These are phyloP conservation scores for Nakazawaea populi DNA, from an alignment of 805 yeast species.

Conservation along the genomic window DNA sequence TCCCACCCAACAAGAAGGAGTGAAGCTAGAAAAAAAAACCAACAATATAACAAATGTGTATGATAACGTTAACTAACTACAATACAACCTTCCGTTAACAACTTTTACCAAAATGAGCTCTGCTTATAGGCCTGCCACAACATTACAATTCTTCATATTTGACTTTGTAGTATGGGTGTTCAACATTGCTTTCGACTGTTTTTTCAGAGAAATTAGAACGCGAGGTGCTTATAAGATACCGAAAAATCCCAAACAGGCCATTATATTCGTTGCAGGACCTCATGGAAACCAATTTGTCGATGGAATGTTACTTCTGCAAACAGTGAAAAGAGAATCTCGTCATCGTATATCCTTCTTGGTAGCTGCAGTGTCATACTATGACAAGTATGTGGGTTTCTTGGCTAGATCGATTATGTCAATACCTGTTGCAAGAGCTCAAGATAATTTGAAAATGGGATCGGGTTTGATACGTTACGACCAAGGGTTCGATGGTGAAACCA, in stretches of 20 bases:
- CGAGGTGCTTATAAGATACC: conserved; percentile 66
- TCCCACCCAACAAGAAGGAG: background rate
- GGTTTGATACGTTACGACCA: conserved; percentile 51
- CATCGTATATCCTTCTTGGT: conserved; percentile 47
- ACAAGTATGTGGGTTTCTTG: conserved; percentile 61
- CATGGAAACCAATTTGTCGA: conserved; percentile 86
- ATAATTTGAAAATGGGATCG: conserved; percentile 57
- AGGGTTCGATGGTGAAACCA: conserved; percentile 37
- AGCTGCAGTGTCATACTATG: conserved; percentile 45
- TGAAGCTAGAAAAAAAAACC: background rate
- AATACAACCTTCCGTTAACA: background rate
- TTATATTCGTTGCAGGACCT: conserved; percentile 78
- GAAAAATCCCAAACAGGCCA: conserved; percentile 42
- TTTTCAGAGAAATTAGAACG: conserved; percentile 69
- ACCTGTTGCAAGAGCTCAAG: conserved; percentile 92
- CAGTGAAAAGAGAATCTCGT: conserved; percentile 48
- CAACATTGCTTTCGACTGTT: conserved; percentile 42
- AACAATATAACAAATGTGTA: background rate
- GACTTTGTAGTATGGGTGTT: conserved; percentile 50
- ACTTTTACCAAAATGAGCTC: background rate
- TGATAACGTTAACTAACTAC: background rate
- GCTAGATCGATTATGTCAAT: conserved; percentile 76
- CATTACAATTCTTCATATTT: conserved; percentile 27
- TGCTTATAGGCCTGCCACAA: background rate
- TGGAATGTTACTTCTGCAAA: conserved; percentile 71